A percentile compares a stretch with the other conserved stretches of the same genome.
Conservation (phyloP, 345 rosid species). For the Gynandropsis gynandra region DNA sequence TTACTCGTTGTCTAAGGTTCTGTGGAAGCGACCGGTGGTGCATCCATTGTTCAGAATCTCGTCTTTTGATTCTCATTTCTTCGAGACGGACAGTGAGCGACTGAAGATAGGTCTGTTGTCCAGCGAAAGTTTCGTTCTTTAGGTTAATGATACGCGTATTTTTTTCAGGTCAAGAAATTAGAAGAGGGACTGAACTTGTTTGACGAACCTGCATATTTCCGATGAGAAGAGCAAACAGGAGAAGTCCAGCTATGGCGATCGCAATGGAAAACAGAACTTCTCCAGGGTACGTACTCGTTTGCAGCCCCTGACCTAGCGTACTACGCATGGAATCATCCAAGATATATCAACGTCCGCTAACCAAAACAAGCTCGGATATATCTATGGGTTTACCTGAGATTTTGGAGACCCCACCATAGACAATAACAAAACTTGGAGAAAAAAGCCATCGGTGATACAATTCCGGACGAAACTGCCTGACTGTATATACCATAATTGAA, state of each 20-base stretch:
- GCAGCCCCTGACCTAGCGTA: constrained; percentile 83
- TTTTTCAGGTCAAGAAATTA: no score
- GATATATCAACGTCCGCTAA: not conserved
- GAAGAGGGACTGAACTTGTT: no score
- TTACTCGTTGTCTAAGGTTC: constrained; percentile 36
- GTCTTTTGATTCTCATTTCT: constrained; percentile 93
- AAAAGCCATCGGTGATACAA: constrained; percentile 41
- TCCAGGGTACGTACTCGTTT: constrained; percentile 62
- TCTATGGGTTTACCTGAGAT: constrained; percentile 48
- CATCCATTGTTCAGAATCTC: constrained; percentile 95
- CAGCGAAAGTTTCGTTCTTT: no score
- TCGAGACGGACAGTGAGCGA: constrained; percentile 76
- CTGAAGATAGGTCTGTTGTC: constrained; percentile 68
- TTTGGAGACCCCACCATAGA: constrained; percentile 93
- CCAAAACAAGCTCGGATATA: no score
- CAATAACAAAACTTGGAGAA: constrained; percentile 65
- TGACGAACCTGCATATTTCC: constrained; percentile 71
- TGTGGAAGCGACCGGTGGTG: constrained; percentile 78
- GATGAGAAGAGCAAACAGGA: constrained; percentile 75
- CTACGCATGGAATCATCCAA: constrained; percentile 27
- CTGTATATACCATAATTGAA: constrained; percentile 71
- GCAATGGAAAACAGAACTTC: constrained; percentile 78
- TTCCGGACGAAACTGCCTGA: constrained; percentile 60
- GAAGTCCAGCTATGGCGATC: constrained; percentile 63
- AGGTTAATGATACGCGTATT: no score